A percentile compares a stretch with the other conserved stretches of the same genome.
Conservation (phyloP, 306 rosid genomes). For the Rosa lucieae region DNA sequence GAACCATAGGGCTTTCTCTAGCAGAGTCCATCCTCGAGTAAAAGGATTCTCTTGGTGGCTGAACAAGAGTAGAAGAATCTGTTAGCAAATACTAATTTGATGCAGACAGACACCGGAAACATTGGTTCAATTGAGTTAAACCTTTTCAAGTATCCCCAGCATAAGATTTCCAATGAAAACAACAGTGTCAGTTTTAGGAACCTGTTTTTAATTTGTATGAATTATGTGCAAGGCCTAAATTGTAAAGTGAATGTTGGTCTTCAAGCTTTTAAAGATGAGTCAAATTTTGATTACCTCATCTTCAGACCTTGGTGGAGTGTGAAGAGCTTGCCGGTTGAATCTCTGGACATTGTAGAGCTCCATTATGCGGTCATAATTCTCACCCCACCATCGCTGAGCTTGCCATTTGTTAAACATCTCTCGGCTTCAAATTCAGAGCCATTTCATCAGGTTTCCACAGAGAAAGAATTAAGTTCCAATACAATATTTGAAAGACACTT, state of each 20-base stretch:
- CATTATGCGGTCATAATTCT: constrained; percentile 83
- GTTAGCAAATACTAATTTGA: constrained; percentile 14
- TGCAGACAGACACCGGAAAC: not conserved
- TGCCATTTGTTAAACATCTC: constrained; percentile 85
- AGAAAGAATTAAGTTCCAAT: constrained; percentile 24
- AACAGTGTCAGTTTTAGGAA: not conserved
- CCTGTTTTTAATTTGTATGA: not conserved
- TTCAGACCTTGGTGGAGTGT: constrained; percentile 72
- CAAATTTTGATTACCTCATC: constrained; percentile 58
- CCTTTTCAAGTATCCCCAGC: not conserved
- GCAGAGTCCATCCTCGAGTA: constrained; percentile 53
- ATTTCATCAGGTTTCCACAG: constrained; percentile 35
- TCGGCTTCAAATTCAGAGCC: constrained; percentile 61
- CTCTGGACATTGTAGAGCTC: constrained; percentile 89
- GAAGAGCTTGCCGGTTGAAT: constrained; percentile 70
- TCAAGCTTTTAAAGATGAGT: not conserved
- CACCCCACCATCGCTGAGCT: constrained; percentile 98
- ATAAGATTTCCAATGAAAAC: not conserved
- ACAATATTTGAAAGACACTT: constrained; percentile 21
- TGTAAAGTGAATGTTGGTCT: not conserved
- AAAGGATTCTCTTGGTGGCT: constrained; percentile 57
- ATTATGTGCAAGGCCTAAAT: not conserved
- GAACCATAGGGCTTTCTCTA: constrained; percentile 56
- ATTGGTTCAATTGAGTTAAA: too few relatives aligned
- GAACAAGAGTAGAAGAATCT: constrained; percentile 15